Conservation (phyloP, 2,329 filamentous ascomycete genomes). For the Phoma sp. region DNA sequence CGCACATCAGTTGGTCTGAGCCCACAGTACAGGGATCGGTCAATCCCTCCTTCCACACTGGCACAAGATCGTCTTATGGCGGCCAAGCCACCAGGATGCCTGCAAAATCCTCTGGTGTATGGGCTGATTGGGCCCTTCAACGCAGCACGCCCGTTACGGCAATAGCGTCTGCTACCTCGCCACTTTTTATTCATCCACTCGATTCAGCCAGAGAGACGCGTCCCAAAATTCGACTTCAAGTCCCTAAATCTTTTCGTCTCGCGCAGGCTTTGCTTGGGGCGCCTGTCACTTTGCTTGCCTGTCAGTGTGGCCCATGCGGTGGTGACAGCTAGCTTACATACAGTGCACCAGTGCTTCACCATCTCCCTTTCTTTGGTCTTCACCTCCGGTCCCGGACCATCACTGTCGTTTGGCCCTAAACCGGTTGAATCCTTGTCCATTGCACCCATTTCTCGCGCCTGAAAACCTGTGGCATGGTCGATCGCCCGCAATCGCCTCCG, state of each 20-base stretch:
- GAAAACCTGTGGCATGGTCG: constrained; percentile 42
- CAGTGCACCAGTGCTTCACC: constrained; percentile 36
- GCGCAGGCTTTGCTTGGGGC: constrained; percentile 42
- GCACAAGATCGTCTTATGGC: constrained; percentile 41
- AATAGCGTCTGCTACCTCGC: constrained; percentile 45
- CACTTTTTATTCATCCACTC: constrained; percentile 49
- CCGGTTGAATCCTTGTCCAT: constrained; percentile 34
- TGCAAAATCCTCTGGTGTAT: constrained; percentile 39
- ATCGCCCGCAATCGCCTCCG: constrained; percentile 42
- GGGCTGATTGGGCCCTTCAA: constrained; percentile 31
- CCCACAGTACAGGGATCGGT: constrained; percentile 32
- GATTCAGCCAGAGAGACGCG: constrained; percentile 42
- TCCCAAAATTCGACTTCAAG: constrained; percentile 40
- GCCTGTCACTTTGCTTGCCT: constrained; percentile 32
- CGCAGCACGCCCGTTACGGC: constrained; percentile 34
- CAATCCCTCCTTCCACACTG: constrained; percentile 39
- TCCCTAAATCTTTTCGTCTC: constrained; percentile 40
- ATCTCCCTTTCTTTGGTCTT: constrained; percentile 23
- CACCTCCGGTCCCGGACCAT: constrained; percentile 29
- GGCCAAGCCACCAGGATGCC: constrained; percentile 42
- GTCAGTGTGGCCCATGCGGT: constrained; percentile 18
- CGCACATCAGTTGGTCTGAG: constrained; percentile 50
- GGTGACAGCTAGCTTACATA: constrained; percentile 31
- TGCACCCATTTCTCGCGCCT: constrained; percentile 31
- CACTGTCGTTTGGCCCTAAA: constrained; percentile 33